Base-by-base conservation (phyloP, 176 grass and related monocot genomes). In the Triticum dicoccoides region DNA sequence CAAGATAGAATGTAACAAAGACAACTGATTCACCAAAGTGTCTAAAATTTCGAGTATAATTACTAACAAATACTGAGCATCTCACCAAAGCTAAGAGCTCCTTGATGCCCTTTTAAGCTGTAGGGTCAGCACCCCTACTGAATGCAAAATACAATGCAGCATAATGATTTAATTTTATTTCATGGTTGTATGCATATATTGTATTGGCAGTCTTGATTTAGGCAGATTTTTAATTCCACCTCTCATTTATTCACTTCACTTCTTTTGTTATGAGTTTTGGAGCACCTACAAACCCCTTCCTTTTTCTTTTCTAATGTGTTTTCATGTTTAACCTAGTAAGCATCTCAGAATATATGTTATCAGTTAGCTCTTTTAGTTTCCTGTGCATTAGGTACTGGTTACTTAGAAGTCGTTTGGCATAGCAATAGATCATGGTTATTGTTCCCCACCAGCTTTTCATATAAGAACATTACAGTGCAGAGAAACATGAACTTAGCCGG, bases 81-180 rank as follows among this genome's bases (percentile, higher is more conserved):
- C 41, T 81, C 20, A 65, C 25, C 32, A 81, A 66, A 49, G 39
- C 39, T 52, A 69, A 35, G 0, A 69, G 4, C 29, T 69, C 1
- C 12, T 34, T 21, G 11, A 82, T 54, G 27, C 9, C 9, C 65
- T 5, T 82, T 67, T 67, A 6, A 69, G 6, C 17, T 69, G 45
- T 37, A 69, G 27, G 76, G 3, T 39, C 79, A 51, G 13, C 23
- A 51, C 3, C n/a, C 51, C 2, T 80, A 63, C 35, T 64, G 21
- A 42, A 27, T 64, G 59, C 59, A 80, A 63, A 42, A 44, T 44
- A 64, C 59, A 79, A 42, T 25, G 8, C 65, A 44, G 12, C 59
- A 65, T 64, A 49, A 81, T 68, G 39, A 68, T 52, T 72, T 80
- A 41, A 61, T 73, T 17, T 83, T 56, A n/a, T 72, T 25, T 8